Evolutionary conservation across 768 basidiomycete genomes (phyloP), one percentile per base, ranked within the genome.

Genomic region (Sarcomyxa edulis): DNA sequence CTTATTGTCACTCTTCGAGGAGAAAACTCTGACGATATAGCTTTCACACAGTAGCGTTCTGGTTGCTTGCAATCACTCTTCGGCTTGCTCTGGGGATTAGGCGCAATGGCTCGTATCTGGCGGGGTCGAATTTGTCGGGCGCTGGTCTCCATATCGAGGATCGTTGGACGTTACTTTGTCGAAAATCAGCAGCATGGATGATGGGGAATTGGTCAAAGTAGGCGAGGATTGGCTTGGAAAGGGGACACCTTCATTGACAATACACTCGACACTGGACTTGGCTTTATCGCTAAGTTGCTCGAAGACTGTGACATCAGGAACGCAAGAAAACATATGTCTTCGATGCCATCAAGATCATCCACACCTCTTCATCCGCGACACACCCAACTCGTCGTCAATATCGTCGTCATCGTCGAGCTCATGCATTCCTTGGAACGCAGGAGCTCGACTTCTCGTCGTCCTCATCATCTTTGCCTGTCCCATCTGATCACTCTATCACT

Each of bases 251-350:
- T 94, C 91, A 41, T 84, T 84, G 12, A 90, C 84, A 50, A 98
- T 94, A 96, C 96, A 99, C 60, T 98, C 96, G 16, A 87, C 85
- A 40, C 98, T 92, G 9, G 90, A 93, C 54, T 94, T 91, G 26
- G 94, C 91, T 56, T 98, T 97, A 55, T 99, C 96, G 44, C 90
- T 89, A 7, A 99, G 71, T 65, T 99, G 91, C 56, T 98, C 95
- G 29, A 34, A 30, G 44, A 30, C 20, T 15, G 23, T 60, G 35
- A 59, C n/a, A n/a, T n/a, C n/a, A 30, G 7, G 22, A 16, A 30
- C 33, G n/a, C 21, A 45, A 32, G 29, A 40, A 14, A 5, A 65
- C 84, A 43, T 43, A 89, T 90, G 51, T 93, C 90, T 39, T 92
- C 92, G 12, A 83, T 59, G 22, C 86, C 93, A 34, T 92, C 93